phyloP scores from a whole-genome alignment of 75 land plant species.

The Isoetes taiwanensis region DNA sequence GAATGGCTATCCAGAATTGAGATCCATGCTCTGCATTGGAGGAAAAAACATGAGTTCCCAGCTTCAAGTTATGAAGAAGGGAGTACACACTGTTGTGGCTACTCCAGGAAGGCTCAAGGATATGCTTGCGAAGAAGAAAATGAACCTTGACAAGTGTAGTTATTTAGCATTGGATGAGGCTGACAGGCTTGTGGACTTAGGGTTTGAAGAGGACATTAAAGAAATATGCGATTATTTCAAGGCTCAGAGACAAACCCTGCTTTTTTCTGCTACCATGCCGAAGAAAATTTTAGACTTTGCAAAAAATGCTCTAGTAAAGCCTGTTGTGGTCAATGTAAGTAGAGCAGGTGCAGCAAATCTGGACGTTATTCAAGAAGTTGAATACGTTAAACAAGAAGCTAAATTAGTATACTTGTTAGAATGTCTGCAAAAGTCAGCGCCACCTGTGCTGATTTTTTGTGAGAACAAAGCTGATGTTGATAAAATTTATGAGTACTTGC shows the following conservation, averaged over 20 bases:
- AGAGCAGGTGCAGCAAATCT: conserved; percentile 2
- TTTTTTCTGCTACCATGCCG: conserved; percentile 5
- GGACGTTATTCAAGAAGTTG: conserved; percentile 6
- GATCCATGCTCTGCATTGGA: conserved; percentile 6
- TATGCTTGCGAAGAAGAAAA: conserved; percentile 5
- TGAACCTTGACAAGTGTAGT: conserved; percentile 1
- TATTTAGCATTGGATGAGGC: conserved; percentile 1
- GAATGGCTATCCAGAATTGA: neutral
- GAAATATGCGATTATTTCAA: neutral
- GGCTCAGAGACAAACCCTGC: conserved; percentile 4
- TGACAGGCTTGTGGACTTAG: neutral
- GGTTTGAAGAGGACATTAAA: neutral
- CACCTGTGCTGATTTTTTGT: conserved; percentile 1
- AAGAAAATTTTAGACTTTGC: conserved; percentile 5
- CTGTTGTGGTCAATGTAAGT: conserved; percentile 1
- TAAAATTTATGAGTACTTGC: neutral
- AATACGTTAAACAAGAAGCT: conserved; percentile 5
- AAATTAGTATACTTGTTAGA: neutral
- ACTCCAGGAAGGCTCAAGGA: conserved; percentile 7
- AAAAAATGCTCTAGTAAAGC: neutral
- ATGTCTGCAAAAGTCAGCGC: neutral
- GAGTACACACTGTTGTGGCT: conserved; percentile 4
- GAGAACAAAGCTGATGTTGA: conserved; percentile 4
- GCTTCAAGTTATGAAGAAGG: conserved; percentile 1
- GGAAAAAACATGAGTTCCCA: conserved; percentile 5